A percentile compares a stretch with the other conserved stretches of the same genome.
phyloP scores from a whole-genome alignment of 2,329 filamentous ascomycete genomes.

The Dothistroma septosporum region DNA sequence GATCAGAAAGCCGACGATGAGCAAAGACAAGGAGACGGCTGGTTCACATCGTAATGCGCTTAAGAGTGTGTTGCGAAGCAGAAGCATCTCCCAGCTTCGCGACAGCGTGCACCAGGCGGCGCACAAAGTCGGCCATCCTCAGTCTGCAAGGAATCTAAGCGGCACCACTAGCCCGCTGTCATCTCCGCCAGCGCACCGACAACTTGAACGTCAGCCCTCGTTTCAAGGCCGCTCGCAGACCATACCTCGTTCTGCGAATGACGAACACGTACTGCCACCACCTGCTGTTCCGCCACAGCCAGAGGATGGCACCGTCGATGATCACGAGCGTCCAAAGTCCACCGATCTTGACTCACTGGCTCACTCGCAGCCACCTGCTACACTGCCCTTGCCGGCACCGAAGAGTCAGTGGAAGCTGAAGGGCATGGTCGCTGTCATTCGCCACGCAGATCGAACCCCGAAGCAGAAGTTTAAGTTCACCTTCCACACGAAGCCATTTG shows the following conservation, averaged over 20 bases:
- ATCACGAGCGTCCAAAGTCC: conserved; percentile 14
- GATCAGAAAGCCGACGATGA: conserved; percentile 34
- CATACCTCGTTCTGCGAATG: conserved; percentile 19
- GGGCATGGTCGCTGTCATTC: conserved; percentile 92
- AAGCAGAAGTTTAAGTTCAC: conserved; percentile 99
- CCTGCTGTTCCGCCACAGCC: conserved; percentile 24
- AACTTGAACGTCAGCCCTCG: conserved; percentile 33
- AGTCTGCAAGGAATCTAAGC: conserved; percentile 23
- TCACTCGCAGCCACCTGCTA: conserved; percentile 22
- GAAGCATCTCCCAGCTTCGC: conserved; percentile 59
- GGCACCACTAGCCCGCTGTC: conserved; percentile 40
- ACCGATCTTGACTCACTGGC: conserved; percentile 17
- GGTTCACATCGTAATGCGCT: conserved; percentile 43
- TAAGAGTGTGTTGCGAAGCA: conserved; percentile 60
- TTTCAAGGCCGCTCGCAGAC: conserved; percentile 13
- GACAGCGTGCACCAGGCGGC: conserved; percentile 35
- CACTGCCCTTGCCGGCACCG: conserved; percentile 52
- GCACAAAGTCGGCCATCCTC: conserved; percentile 24
- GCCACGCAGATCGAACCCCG: conserved; percentile 92
- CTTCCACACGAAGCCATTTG: conserved; percentile 93
- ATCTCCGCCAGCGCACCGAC: conserved; percentile 37
- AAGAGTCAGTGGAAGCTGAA: conserved; percentile 98
- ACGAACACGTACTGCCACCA: conserved; percentile 30
- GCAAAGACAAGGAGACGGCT: conserved; percentile 22
- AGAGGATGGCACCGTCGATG: conserved; percentile 9